phyloP scores from a whole-genome alignment of 228 moss, liverwort and hornwort genomes.

The Sphagnum magellanicum region DNA sequence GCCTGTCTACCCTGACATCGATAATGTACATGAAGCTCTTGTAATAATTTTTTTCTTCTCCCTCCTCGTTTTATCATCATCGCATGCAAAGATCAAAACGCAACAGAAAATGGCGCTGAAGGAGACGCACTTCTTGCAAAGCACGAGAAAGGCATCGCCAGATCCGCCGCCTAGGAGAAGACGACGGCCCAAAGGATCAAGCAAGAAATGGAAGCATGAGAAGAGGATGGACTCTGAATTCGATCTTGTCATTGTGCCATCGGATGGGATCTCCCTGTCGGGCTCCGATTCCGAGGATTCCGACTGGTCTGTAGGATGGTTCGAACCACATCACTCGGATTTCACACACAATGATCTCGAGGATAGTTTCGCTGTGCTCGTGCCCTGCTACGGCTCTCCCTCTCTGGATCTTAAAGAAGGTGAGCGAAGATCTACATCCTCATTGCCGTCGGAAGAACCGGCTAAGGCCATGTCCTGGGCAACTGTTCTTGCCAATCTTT shows the following conservation, averaged over 20 bases:
- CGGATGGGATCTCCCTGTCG: slow-evolving; percentile 50
- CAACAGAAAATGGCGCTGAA: slow-evolving; percentile 1
- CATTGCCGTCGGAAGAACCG: slow-evolving; percentile 3
- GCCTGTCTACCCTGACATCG: too few species aligned
- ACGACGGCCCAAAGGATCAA: slow-evolving; percentile 8
- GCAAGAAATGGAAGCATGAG: slow-evolving; percentile 43
- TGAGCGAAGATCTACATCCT: not conserved
- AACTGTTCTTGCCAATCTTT: slow-evolving; percentile 23
- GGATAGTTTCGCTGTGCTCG: slow-evolving; percentile 55
- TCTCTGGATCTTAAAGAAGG: slow-evolving; percentile 2
- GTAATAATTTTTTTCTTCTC: too few species aligned
- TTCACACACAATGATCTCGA: slow-evolving; percentile 46
- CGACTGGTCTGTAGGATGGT: slow-evolving; percentile 69
- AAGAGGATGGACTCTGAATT: slow-evolving; percentile 49
- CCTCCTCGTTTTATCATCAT: too few species aligned
- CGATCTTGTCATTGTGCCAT: slow-evolving; percentile 50
- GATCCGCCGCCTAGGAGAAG: slow-evolving; percentile 5
- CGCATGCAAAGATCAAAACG: slow-evolving; percentile 2
- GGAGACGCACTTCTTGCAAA: not conserved
- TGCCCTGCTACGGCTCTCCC: slow-evolving; percentile 48
- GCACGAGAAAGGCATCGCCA: not conserved
- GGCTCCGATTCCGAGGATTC: slow-evolving; percentile 57
- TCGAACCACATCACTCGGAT: slow-evolving; percentile 44
- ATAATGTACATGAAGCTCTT: too few species aligned
- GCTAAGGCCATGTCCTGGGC: slow-evolving; percentile 25